A percentile compares a stretch with the other conserved stretches of the same genome.
Conservation (phyloP, 148 eudicot genomes). For the Bassia scoparia region DNA sequence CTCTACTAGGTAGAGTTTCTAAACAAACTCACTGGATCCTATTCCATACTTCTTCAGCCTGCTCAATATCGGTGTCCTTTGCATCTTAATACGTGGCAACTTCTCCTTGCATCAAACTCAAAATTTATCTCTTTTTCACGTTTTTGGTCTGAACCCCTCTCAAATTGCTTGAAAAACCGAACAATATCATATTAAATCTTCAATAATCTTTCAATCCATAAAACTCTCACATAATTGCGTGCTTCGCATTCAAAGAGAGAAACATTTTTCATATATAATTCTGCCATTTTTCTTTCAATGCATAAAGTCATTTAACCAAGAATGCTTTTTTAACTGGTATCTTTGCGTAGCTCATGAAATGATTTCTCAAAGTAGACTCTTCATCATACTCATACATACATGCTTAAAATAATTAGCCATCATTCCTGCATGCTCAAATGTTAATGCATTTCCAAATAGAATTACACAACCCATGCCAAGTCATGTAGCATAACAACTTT, state of each 20-base stretch:
- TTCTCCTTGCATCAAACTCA: slow-evolving; percentile 1
- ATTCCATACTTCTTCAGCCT: background rate
- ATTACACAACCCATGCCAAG: no score
- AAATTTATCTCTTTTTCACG: background rate
- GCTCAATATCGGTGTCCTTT: background rate
- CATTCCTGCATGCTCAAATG: no score
- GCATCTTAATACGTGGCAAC: background rate
- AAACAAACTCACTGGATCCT: no score
- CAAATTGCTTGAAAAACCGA: slow-evolving; percentile 4
- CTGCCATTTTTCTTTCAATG: background rate
- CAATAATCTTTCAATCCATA: background rate
- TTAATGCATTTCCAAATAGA: no score
- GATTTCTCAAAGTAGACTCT: no score
- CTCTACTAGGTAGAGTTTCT: no score
- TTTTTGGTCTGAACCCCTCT: background rate
- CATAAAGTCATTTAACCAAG: background rate
- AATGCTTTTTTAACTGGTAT: no score
- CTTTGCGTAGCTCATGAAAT: no score
- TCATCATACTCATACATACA: no score
- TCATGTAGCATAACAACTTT: no score
- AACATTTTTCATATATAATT: background rate
- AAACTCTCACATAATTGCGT: background rate
- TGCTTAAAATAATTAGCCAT: no score
- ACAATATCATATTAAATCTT: background rate
- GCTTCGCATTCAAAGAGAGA: background rate